phyloP scores from a whole-genome alignment of 169 alveolate species.

The Babesia caballi region DNA sequence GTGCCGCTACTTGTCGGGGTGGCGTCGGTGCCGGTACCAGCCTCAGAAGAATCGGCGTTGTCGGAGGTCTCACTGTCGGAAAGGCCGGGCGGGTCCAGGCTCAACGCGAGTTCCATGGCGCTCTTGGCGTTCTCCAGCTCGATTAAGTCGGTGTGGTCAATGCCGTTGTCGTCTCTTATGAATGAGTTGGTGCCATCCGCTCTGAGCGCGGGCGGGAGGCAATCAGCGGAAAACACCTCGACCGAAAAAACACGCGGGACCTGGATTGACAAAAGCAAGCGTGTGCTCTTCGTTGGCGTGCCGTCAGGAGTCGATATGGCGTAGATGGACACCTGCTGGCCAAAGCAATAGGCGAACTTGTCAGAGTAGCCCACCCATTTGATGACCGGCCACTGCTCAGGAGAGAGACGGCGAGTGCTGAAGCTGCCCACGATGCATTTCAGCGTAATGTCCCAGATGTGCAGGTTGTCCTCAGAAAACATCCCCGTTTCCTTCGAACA shows the following conservation, averaged over 20 bases:
- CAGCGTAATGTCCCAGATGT: slow-evolving; percentile 63
- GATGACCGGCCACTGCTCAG: slow-evolving; percentile 67
- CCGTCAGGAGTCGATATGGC: slow-evolving; percentile 43
- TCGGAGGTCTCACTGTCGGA: background rate
- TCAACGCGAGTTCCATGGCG: background rate
- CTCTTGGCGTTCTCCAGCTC: background rate
- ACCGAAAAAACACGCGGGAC: slow-evolving; percentile 58
- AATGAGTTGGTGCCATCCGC: too few species aligned
- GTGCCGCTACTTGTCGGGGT: background rate
- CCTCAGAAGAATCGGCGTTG: too few species aligned
- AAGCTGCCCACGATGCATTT: slow-evolving; percentile 55
- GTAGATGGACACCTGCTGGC: slow-evolving; percentile 50
- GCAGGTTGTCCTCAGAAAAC: slow-evolving; percentile 57
- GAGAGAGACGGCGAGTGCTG: slow-evolving; percentile 51
- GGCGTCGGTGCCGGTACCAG: background rate
- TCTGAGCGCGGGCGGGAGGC: background rate
- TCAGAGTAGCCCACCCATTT: slow-evolving; percentile 61
- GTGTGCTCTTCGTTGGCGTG: slow-evolving; percentile 33
- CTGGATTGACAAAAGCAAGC: slow-evolving; percentile 36
- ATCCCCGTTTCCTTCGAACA: slow-evolving; percentile 52
- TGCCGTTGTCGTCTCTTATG: too few species aligned
- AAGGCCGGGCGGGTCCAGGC: background rate
- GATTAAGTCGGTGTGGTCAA: too few species aligned
- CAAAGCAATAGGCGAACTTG: slow-evolving; percentile 42
- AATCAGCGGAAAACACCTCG: slow-evolving; percentile 21